These are phyloP conservation scores for Fusarium sp. DNA, from an alignment of 2,329 filamentous ascomycete genomes.

Conservation along the genomic window DNA sequence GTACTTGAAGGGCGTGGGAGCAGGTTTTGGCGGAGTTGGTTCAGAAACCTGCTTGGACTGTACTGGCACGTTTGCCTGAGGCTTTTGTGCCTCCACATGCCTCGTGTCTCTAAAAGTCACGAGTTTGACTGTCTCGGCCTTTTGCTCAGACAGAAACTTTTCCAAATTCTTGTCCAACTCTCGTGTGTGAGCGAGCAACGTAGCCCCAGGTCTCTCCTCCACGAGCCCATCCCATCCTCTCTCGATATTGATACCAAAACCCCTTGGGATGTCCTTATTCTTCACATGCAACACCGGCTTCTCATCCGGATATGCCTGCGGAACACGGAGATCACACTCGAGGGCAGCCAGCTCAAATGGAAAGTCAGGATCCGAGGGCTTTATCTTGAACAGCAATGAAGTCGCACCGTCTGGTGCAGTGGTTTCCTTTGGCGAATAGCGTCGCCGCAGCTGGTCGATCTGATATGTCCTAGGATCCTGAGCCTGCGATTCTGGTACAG, in stretches of 20 bases:
- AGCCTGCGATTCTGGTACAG: slow-evolving; percentile 70
- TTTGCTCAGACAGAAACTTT: slow-evolving; percentile 73
- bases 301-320: slow-evolving; percentile 68
- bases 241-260: slow-evolving; percentile 81
- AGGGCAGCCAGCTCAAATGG: slow-evolving; percentile 79
- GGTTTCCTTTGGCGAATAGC: slow-evolving; percentile 66
- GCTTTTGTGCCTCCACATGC: slow-evolving; percentile 50
- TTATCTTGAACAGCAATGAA: slow-evolving; percentile 71
- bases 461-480: slow-evolving; percentile 80
- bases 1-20: slow-evolving; percentile 45
- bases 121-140: slow-evolving; percentile 78
- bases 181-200: slow-evolving; percentile 74
- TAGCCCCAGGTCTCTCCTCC: slow-evolving; percentile 62
- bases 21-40: slow-evolving; percentile 20
- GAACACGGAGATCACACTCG: slow-evolving; percentile 74
- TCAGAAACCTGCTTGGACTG: slow-evolving; percentile 20
- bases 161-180: slow-evolving; percentile 79
- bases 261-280: slow-evolving; percentile 76
- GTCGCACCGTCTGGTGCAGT: slow-evolving; percentile 60
- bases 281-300: slow-evolving; percentile 69
- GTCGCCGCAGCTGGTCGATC: slow-evolving; percentile 75
- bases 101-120: slow-evolving; percentile 69
- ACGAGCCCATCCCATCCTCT: slow-evolving; percentile 76
- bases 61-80: background rate
- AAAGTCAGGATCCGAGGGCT: slow-evolving; percentile 84